These are phyloP conservation scores for Cerioporus squamosus DNA, from an alignment of 1,284 basidiomycete genomes.

Conservation along the genomic window DNA sequence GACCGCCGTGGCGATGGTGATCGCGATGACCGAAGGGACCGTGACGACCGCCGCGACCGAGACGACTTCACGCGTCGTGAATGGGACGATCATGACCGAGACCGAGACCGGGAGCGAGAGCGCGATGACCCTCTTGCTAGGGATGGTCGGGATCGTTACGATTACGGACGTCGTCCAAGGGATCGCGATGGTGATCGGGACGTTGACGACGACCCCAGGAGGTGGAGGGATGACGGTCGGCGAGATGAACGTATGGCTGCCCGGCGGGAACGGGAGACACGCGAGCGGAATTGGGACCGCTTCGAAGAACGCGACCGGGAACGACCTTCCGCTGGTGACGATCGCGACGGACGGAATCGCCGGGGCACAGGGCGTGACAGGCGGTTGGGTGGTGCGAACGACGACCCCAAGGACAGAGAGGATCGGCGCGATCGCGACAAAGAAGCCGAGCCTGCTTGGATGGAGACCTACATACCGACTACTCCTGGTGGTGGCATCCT, in stretches of 20 bases:
- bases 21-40: slow-evolving; percentile 23
- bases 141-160: slow-evolving; percentile 43
- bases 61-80: slow-evolving; percentile 35
- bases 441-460: slow-evolving; percentile 89
- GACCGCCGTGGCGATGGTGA: slow-evolving; percentile 37
- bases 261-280: slow-evolving; percentile 56
- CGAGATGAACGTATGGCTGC: slow-evolving; percentile 71
- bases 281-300: slow-evolving; percentile 39
- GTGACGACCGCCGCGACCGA: slow-evolving; percentile 38
- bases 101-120: slow-evolving; percentile 24
- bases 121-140: slow-evolving; percentile 40
- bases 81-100: slow-evolving; percentile 32
- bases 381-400: slow-evolving; percentile 46
- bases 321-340: slow-evolving; percentile 69
- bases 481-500: slow-evolving; percentile 62
- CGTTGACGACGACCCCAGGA: slow-evolving; percentile 63
- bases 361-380: slow-evolving; percentile 62
- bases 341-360: slow-evolving; percentile 65
- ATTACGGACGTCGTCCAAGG: slow-evolving; percentile 39
- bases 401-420: slow-evolving; percentile 61
- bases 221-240: slow-evolving; percentile 81
- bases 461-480: slow-evolving; percentile 82
- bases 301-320: slow-evolving; percentile 50
- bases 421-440: slow-evolving; percentile 51
- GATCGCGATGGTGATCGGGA: slow-evolving; percentile 43